These are phyloP conservation scores for Elaeis guineensis DNA, from an alignment of 176 grass and related monocot species.

Conservation along the genomic window DNA sequence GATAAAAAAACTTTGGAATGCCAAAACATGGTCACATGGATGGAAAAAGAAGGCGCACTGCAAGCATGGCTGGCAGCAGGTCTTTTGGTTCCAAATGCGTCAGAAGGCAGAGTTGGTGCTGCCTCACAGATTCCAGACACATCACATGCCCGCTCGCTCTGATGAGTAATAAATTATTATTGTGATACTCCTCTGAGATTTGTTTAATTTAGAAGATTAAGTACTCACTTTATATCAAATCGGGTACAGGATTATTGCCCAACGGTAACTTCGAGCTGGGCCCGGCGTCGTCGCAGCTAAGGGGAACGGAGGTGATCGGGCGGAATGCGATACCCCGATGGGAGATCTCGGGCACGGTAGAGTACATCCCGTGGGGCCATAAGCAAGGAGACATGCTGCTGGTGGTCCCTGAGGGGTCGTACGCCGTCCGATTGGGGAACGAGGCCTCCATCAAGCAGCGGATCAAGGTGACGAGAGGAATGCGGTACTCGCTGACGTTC, in stretches of 20 bases:
- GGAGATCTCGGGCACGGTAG: constrained; percentile 56
- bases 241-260: constrained; percentile 45
- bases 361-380: constrained; percentile 69
- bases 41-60: too few species aligned
- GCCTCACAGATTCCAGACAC: too few species aligned
- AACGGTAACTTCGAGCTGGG: constrained; percentile 88
- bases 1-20: too few species aligned
- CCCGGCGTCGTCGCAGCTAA: constrained; percentile 39
- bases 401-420: constrained; percentile 65
- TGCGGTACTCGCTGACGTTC: constrained; percentile 71
- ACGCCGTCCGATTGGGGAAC: constrained; percentile 75
- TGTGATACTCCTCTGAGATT: too few species aligned
- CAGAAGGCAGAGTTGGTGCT: too few species aligned
- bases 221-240: not conserved
- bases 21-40: too few species aligned
- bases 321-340: constrained; percentile 47
- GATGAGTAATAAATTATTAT: too few species aligned
- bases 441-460: constrained; percentile 73
- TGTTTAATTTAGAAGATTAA: too few species aligned
- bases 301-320: constrained; percentile 57
- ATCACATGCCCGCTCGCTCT: too few species aligned
- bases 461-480: constrained; percentile 17
- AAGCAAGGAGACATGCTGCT: constrained; percentile 85
- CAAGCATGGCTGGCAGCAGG: too few species aligned
- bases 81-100: too few species aligned